Conservation (phyloP, 768 basidiomycete species). For the Exsudoporus frostii region DNA sequence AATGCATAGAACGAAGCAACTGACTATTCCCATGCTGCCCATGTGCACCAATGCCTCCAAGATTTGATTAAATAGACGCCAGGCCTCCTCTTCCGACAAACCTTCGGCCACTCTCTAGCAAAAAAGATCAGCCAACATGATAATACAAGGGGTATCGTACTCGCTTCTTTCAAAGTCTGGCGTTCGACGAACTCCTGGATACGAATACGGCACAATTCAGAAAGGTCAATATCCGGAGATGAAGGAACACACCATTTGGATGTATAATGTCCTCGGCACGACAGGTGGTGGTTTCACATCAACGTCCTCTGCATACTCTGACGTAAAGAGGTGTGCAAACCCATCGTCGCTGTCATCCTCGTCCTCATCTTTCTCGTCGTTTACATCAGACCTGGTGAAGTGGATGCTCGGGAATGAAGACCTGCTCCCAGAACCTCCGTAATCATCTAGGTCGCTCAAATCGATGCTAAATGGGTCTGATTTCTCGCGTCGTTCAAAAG, state of each 20-base stretch:
- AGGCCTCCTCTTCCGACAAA: slow-evolving; percentile 78
- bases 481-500: slow-evolving; percentile 38
- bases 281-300: slow-evolving; percentile 31
- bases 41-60: slow-evolving; percentile 89
- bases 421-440: slow-evolving; percentile 48
- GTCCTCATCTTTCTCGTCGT: slow-evolving; percentile 41
- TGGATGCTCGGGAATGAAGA: slow-evolving; percentile 83
- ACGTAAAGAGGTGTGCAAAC: slow-evolving; percentile 34
- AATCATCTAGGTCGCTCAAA: slow-evolving; percentile 59
- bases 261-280: slow-evolving; percentile 68
- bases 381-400: slow-evolving; percentile 53
- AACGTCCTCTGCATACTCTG: slow-evolving; percentile 33
- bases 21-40: slow-evolving; percentile 79
- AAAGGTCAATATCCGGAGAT: background rate
- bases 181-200: slow-evolving; percentile 83
- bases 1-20: slow-evolving; percentile 24
- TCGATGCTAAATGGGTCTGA: slow-evolving; percentile 65
- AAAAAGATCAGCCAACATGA: background rate
- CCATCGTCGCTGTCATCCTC: slow-evolving; percentile 43
- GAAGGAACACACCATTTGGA: slow-evolving; percentile 75
- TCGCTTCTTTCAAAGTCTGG: slow-evolving; percentile 84
- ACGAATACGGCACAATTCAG: background rate
- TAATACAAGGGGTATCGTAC: background rate
- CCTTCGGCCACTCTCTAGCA: slow-evolving; percentile 74
- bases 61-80: slow-evolving; percentile 88